Evolutionary conservation across 257 asterid genomes (phyloP).

Genomic region (Sherardia arvensis): DNA sequence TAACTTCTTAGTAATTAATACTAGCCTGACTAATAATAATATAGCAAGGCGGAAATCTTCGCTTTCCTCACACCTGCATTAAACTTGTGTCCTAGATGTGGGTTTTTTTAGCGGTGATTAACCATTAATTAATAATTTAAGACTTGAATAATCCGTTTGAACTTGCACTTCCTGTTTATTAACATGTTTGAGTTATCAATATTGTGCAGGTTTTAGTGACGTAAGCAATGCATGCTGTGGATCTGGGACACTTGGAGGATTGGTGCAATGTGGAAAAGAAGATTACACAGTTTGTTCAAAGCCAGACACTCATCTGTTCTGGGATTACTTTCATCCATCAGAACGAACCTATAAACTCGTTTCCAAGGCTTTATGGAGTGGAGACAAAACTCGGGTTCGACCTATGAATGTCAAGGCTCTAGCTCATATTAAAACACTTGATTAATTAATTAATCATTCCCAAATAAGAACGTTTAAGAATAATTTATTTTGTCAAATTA

Average conservation of each 20-base stretch:
- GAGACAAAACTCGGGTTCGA: constrained; percentile 27
- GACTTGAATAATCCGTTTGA: too few species aligned
- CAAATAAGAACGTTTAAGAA: neutral
- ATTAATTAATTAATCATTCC: neutral
- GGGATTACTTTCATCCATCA: constrained; percentile 76
- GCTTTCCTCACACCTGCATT: too few species aligned
- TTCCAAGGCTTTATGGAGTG: constrained; percentile 56
- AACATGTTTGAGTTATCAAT: too few species aligned
- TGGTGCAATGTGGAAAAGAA: constrained; percentile 55
- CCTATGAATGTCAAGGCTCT: constrained; percentile 50
- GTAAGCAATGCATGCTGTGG: constrained; percentile 63
- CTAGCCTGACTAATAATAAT: too few species aligned
- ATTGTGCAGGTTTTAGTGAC: constrained; percentile 40
- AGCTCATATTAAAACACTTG: constrained; percentile 17
- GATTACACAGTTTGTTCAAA: constrained; percentile 47
- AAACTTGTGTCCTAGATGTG: too few species aligned
- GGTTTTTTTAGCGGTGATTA: too few species aligned
- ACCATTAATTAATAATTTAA: too few species aligned
- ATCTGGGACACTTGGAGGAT: constrained; percentile 50
- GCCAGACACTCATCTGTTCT: constrained; percentile 37
- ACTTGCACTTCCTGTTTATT: too few species aligned
- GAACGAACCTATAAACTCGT: constrained; percentile 52
- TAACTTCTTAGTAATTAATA: too few species aligned
- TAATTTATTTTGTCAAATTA: neutral
- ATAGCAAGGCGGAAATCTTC: too few species aligned